Evolutionary conservation across 1,284 basidiomycete genomes (phyloP).

Genomic region (Marasmius sp.): DNA sequence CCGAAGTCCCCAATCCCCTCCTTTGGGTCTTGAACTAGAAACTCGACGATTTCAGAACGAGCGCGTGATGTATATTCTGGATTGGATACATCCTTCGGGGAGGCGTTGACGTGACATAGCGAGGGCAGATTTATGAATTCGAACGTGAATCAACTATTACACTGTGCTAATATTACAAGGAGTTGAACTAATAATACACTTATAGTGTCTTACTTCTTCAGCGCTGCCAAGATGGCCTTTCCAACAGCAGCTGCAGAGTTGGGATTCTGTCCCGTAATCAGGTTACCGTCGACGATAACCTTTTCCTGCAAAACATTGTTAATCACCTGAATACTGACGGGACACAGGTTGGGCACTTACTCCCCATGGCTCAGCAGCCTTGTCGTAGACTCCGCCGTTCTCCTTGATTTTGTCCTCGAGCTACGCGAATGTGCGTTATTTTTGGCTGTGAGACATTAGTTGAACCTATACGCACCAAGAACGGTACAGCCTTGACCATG

Average conservation of each 20-base stretch:
- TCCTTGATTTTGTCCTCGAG: slow-evolving; percentile 61
- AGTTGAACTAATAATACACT: neutral
- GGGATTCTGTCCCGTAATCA: slow-evolving; percentile 74
- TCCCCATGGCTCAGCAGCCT: slow-evolving; percentile 55
- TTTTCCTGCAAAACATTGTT: slow-evolving; percentile 27
- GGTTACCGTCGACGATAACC: slow-evolving; percentile 41
- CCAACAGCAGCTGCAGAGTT: slow-evolving; percentile 55
- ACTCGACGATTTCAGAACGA: too few species aligned
- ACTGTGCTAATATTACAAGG: too few species aligned
- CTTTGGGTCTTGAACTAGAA: too few species aligned
- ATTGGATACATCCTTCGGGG: too few species aligned
- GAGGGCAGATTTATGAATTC: too few species aligned
- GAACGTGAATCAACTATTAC: too few species aligned
- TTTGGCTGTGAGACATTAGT: slow-evolving; percentile 36
- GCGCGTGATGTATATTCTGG: too few species aligned
- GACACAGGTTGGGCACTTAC: slow-evolving; percentile 33
- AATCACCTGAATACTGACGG: neutral
- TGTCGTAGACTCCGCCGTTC: slow-evolving; percentile 68
- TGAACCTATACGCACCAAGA: slow-evolving; percentile 39
- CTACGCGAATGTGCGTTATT: slow-evolving; percentile 22
- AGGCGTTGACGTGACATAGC: too few species aligned
- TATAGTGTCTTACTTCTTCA: slow-evolving; percentile 6
- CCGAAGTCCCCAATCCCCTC: too few species aligned
- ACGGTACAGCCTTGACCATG: neutral
- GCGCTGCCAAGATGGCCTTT: slow-evolving; percentile 40